These are phyloP conservation scores for Diospyros lotus DNA, from an alignment of 148 eudicot genomes.

Conservation along the genomic window DNA sequence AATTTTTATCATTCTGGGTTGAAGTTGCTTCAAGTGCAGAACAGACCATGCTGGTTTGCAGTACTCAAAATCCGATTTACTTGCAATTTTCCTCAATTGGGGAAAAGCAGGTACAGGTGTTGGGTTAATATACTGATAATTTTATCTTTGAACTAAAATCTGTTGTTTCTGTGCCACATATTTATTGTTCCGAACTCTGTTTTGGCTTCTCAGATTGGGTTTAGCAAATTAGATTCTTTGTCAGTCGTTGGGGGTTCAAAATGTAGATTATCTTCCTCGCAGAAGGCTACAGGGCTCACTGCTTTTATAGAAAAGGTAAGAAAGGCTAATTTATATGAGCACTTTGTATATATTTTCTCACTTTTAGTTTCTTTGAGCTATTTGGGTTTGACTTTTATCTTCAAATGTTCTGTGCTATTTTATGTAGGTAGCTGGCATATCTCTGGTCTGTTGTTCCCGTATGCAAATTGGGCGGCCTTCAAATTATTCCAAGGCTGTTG, in stretches of 20 bases:
- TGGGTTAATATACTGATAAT: not conserved
- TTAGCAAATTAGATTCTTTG: not conserved
- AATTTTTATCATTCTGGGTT: not conserved
- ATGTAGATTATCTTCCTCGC: constrained; percentile 7
- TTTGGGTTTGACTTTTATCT: not conserved
- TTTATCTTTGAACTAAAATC: not conserved
- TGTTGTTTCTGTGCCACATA: not conserved
- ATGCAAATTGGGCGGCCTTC: constrained; percentile 15
- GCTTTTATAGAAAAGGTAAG: constrained; percentile 7
- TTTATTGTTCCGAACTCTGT: not conserved
- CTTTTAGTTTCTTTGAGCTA: not conserved
- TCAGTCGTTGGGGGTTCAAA: constrained; percentile 6
- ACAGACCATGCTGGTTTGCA: constrained; percentile 3
- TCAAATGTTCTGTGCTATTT: not conserved
- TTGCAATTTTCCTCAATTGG: constrained; percentile 3
- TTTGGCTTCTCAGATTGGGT: constrained; percentile 4
- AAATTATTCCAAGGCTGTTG: constrained; percentile 19
- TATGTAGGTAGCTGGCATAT: constrained; percentile 7
- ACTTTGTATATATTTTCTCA: not conserved
- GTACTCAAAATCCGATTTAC: constrained; percentile 5
- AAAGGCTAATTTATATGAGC: not conserved
- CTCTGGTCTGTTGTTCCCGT: constrained; percentile 9
- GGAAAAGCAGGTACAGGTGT: constrained; percentile 11
- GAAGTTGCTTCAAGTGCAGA: not conserved
- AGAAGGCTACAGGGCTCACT: constrained; percentile 6